Base-by-base conservation (phyloP, 148 eudicot genomes). In the Cornus kousa region DNA sequence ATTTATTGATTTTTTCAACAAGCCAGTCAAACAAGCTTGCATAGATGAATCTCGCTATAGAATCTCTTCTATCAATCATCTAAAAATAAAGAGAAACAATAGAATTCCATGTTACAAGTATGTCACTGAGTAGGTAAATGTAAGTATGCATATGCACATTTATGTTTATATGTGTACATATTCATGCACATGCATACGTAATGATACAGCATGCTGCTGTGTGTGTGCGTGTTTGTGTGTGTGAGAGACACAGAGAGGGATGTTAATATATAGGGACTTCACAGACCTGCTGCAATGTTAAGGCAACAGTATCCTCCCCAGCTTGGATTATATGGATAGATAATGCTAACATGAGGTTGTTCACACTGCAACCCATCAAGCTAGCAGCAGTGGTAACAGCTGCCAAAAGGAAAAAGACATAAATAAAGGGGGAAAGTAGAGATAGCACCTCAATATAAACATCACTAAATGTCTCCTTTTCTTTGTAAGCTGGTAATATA, bases 1-100 rank as follows among this genome's bases (percentile, higher is more conserved):
- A 91, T 79, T 79, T 80, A 76, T 97, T 94, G 74, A 97, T 82
- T 86, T 88, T 81, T 75, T 89, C 92, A 50, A 97, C 90, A 73
- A 97, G 90, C 97, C 98, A 97, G 77, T 87, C 90, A 87, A 97
- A 97, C 88, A 97, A 87, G 83, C 93, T 91, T 32, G 97, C 87
- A 80, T 97, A 94, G 66, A 97, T 86, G 82, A 87, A 90, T 82
- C 92, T 94, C 31, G 98, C 95, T 84, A 97, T 84, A 67, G 96
- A 91, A 87, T 97, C 98, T 85, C 99, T 91, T 75, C 88, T 74
- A 74, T 91, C 97, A 55, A 85, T 87, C 70, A 98, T 98, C 99
- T 96, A 83, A 85, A 7, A 60, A 77, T 62, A 62, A 6, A 74
- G 67, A 55, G 43, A 64, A 57, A 78, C 40, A 33, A 72, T 33